A percentile compares a stretch with the other conserved stretches of the same genome.
phyloP scores from a whole-genome alignment of 2,329 filamentous ascomycete species.

The Boeremia lycopersici region DNA sequence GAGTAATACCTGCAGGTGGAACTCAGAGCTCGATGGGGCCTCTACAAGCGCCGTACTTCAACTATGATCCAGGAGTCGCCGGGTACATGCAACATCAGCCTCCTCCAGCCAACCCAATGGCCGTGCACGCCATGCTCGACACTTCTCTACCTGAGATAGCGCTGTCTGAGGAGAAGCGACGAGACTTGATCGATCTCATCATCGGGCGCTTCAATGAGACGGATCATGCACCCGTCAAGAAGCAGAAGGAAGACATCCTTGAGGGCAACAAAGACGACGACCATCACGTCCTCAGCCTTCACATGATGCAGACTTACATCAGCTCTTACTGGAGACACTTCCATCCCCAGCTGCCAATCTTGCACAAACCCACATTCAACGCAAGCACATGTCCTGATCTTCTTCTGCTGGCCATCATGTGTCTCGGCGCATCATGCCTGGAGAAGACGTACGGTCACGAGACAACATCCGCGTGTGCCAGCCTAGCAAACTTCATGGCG shows the following conservation, averaged over 20 bases:
- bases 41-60: slow-evolving; percentile 57
- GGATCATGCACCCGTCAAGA: slow-evolving; percentile 73
- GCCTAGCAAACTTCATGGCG: slow-evolving; percentile 86
- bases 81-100: slow-evolving; percentile 56
- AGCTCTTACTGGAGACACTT: slow-evolving; percentile 93
- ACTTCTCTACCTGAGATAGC: slow-evolving; percentile 78
- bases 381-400: slow-evolving; percentile 85
- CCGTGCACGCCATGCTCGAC: slow-evolving; percentile 83
- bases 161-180: slow-evolving; percentile 85
- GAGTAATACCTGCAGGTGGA: slow-evolving; percentile 46
- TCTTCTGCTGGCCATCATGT: slow-evolving; percentile 85
- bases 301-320: slow-evolving; percentile 94
- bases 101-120: slow-evolving; percentile 80
- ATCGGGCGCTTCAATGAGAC: slow-evolving; percentile 80
- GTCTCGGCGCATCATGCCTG: slow-evolving; percentile 87
- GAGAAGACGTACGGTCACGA: slow-evolving; percentile 80
- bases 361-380: slow-evolving; percentile 92
- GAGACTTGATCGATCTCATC: slow-evolving; percentile 82
- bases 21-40: slow-evolving; percentile 49
- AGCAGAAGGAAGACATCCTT: slow-evolving; percentile 76
- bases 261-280: slow-evolving; percentile 74
- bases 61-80: slow-evolving; percentile 56
- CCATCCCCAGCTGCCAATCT: slow-evolving; percentile 89
- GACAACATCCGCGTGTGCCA: slow-evolving; percentile 75
- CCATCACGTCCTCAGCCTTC: slow-evolving; percentile 73